These are phyloP conservation scores for Bonia amplexicaulis DNA, from an alignment of 176 grass and related monocot species.

Conservation along the genomic window DNA sequence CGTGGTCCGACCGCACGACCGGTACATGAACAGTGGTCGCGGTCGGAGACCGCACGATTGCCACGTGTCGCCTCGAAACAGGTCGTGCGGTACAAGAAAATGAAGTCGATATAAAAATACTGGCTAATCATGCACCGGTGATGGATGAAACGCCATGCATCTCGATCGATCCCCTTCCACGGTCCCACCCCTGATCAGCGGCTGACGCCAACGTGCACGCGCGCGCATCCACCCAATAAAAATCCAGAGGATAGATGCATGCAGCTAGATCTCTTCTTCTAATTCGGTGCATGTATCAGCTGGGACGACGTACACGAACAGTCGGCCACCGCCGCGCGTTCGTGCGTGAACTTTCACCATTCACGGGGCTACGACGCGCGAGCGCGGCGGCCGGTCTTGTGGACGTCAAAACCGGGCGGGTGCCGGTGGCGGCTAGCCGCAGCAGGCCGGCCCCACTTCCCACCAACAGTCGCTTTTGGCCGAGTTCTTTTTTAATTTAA, in stretches of 20 bases:
- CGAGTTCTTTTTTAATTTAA: too few relatives aligned
- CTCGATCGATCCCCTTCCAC: not conserved
- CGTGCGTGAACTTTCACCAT: not conserved
- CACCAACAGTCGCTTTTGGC: not conserved
- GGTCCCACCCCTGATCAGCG: not conserved
- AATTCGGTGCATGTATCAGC: not conserved
- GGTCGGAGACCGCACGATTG: too few relatives aligned
- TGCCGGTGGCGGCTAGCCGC: not conserved
- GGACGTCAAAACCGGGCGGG: not conserved
- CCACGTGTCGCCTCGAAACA: too few relatives aligned
- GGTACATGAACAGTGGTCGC: too few relatives aligned
- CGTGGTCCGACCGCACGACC: too few relatives aligned
- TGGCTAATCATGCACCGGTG: not conserved
- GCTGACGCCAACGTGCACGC: not conserved
- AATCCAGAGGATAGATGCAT: not conserved
- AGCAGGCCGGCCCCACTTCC: not conserved
- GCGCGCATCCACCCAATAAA: not conserved
- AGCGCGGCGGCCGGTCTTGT: too few relatives aligned
- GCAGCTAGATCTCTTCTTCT: not conserved
- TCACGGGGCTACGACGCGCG: too few relatives aligned
- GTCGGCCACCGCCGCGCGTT: not conserved
- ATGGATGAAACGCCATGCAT: not conserved
- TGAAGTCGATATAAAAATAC: not conserved
- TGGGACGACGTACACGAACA: not conserved
- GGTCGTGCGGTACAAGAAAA: not conserved